Base-by-base conservation (phyloP, 148 eudicot species). In the Amaranthus hypochondriacus region DNA sequence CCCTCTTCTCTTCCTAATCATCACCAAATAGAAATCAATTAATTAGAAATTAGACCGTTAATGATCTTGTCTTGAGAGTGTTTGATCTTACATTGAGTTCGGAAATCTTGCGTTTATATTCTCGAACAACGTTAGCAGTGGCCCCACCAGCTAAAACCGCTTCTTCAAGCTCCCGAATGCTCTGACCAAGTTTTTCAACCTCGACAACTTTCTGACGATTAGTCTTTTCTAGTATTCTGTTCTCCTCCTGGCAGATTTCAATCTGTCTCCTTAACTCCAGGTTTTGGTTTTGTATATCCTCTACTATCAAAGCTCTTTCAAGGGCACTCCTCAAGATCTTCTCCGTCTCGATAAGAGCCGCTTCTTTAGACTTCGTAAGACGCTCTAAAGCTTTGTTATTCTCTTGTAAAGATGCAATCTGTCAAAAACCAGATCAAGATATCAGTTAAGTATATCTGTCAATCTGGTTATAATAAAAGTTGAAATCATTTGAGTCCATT, bases 271-370 rank as follows among this genome's bases (percentile, higher is more conserved):
- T 89, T 71, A 92, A 83, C 82, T 87, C 96, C 42, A 88, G 77
- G 77, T 92, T 95, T 9, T 89, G 94, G 83, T 92, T 95, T 62
- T 95, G 94, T 81, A 95, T 84, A 77, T 92, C 99, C 81, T 95
- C 97, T 6, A 95, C 99, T 2, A 90, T 82, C 44, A 92, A 67
- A 69, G 96, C 92, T 76, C 97, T 88, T 75, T 95, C 97, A 2
- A 95, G 87, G 70, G 99, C 97, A 85, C 89, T 88, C 80, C 83
- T 92, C 78, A 95, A 68, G 56, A 95, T 92, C 84, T 78, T 83
- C 81, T 95, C 99, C 21, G 91, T 96, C 88, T 95, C 97, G 39
- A 92, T 78, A 75, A 95, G 83, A 15, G 99, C 97, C 14, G 85
- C 76, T 86, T 95, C 99, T 85, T 95, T 95, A 0, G 96, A 84